Conservation (phyloP, 2,329 filamentous ascomycete species). For the Scolecobasidium constrictum region DNA sequence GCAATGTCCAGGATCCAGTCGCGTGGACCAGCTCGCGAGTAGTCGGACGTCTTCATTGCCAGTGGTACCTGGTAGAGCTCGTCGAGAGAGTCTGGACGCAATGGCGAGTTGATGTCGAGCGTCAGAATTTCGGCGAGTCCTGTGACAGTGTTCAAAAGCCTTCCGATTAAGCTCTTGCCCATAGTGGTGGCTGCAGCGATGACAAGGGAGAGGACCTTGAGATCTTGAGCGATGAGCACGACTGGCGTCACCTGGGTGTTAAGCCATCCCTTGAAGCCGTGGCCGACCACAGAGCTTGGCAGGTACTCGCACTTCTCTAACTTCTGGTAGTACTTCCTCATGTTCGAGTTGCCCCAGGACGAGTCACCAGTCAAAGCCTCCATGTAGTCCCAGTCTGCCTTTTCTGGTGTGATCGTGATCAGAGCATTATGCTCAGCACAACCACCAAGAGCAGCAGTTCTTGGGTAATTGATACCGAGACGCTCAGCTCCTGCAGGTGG, state of each 20-base stretch:
- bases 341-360: constrained; percentile 35
- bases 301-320: constrained; percentile 46
- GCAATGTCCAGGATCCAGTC: constrained; percentile 43
- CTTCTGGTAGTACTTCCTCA: constrained; percentile 45
- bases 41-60: constrained; percentile 27
- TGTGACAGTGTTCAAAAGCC: constrained; percentile 27
- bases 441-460: constrained; percentile 37
- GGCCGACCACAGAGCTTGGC: constrained; percentile 30
- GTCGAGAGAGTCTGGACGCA: constrained; percentile 33
- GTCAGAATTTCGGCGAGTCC: constrained; percentile 35
- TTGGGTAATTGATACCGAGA: constrained; percentile 37
- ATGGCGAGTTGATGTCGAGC: constrained; percentile 41
- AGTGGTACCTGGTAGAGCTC: constrained; percentile 50
- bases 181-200: constrained; percentile 42
- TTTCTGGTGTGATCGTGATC: constrained; percentile 14
- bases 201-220: constrained; percentile 42
- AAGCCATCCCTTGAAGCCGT: constrained; percentile 50
- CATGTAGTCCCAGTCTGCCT: constrained; percentile 16
- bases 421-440: constrained; percentile 23
- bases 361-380: constrained; percentile 15
- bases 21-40: constrained; percentile 39
- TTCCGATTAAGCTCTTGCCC: constrained; percentile 29
- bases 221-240: constrained; percentile 40
- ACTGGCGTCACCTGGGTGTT: constrained; percentile 37
- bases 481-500: constrained; percentile 30